A percentile compares a stretch with the other conserved stretches of the same genome.
phyloP scores from a whole-genome alignment of 164 flowering plant genomes.

The Vitis cinerea region DNA sequence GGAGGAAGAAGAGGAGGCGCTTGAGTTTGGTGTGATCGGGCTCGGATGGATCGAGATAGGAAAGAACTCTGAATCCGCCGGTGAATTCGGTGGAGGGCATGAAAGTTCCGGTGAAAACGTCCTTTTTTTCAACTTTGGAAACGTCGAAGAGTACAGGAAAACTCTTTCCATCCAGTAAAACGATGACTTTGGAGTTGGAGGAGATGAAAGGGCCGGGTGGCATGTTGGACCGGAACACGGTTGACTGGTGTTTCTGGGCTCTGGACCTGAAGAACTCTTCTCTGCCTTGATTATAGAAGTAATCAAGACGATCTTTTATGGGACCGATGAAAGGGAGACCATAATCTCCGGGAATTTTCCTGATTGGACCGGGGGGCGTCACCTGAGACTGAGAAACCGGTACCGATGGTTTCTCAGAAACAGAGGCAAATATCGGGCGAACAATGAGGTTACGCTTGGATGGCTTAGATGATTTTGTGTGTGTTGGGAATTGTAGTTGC shows the following conservation, averaged over 20 bases:
- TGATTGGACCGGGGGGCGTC: constrained; percentile 33
- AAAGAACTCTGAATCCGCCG: constrained; percentile 78
- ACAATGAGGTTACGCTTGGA: neutral
- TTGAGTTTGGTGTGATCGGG: constrained; percentile 75
- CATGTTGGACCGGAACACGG: constrained; percentile 77
- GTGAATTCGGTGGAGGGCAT: constrained; percentile 78
- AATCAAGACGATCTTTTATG: constrained; percentile 61
- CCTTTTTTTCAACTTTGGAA: constrained; percentile 68
- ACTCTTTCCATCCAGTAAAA: constrained; percentile 69
- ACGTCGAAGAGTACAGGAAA: constrained; percentile 79
- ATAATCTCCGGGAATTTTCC: constrained; percentile 60
- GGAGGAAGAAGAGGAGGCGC: constrained; percentile 51
- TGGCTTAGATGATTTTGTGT: constrained; percentile 1
- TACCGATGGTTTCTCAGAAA: constrained; percentile 27
- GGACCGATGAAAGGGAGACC: constrained; percentile 77
- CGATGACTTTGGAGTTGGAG: constrained; percentile 54
- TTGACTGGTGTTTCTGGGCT: constrained; percentile 56
- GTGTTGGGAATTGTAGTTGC: constrained; percentile 10
- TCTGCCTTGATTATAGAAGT: constrained; percentile 62
- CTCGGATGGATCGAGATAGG: constrained; percentile 83
- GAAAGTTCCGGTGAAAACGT: constrained; percentile 78
- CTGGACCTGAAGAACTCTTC: constrained; percentile 67
- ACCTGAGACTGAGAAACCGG: constrained; percentile 4
- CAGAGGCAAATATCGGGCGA: constrained; percentile 30
- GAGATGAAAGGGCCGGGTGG: constrained; percentile 82